Evolutionary conservation across 2,329 filamentous ascomycete genomes (phyloP), one percentile per base, ranked within the genome.

Genomic region (Colletotrichum somersetense): DNA sequence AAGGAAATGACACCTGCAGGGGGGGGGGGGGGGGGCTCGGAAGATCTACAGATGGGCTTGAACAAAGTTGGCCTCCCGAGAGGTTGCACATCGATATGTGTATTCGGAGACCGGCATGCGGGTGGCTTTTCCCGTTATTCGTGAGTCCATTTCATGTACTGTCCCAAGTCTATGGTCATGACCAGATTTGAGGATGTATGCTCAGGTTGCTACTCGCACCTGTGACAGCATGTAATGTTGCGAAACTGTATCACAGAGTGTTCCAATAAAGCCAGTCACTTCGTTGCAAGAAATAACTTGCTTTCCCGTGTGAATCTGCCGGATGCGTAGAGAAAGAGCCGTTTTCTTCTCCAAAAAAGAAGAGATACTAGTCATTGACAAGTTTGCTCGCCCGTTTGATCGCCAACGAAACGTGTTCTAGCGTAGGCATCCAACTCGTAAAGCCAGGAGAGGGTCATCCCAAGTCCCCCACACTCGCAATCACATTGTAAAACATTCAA

Each of bases 1-100:
- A 53, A 63, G 46, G 55, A 63, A 40, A 52, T 63, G 61, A 63
- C 46, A 62, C 38, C 33, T 53, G 33, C 46, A 52, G 20, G 61
- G 44, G 33, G 33, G 33, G n/a, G 46, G 40, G 20, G 61, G 44
- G 33, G 33, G 33, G n/a, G 46, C 46, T 40, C 61, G 61, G 61
- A 46, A 53, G 61, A 63, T 52, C 61, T 52, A 20, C 61, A 38
- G 35, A 26, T n/a, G 55, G 55, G 35, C 8, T 5, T 18, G 35
- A 26, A 8, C 14, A 16, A 23, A 40, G 11, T 14, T 35, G 8
- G 8, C 2, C 44, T 55, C 8, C 20, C 33, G n/a, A n/a, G 8
- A 35, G 33, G 30, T 2, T 38, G 33, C 30, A 7, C 52, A n/a
- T 2, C 12, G 18, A 10, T 44, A 18, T 20, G 30, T 5, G 14